phyloP scores from a whole-genome alignment of 495 filamentous ascomycete species.

The Aspergillus avenaceus region DNA sequence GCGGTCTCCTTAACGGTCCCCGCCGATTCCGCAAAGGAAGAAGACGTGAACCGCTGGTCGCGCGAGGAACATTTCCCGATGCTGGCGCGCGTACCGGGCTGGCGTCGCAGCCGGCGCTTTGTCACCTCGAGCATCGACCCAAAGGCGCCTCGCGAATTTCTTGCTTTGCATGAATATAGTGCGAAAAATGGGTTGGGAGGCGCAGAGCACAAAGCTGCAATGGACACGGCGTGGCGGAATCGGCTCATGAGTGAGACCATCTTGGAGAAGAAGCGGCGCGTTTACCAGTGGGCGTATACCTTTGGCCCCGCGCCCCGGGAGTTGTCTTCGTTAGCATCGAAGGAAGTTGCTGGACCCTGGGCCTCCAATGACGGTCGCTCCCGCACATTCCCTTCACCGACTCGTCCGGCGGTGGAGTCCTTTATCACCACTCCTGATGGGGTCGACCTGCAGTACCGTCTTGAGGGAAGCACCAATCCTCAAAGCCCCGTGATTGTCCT shows the following conservation, averaged over 20 bases:
- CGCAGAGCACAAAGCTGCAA: conserved; percentile 57
- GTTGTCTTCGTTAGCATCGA: conserved; percentile 41
- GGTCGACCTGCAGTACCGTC: conserved; percentile 61
- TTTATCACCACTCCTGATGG: conserved; percentile 65
- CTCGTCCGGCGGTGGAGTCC: conserved; percentile 55
- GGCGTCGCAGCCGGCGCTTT: conserved; percentile 65
- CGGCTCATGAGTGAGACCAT: conserved; percentile 55
- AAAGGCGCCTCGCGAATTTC: conserved; percentile 47
- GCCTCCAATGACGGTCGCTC: conserved; percentile 52
- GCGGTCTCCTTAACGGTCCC: conserved; percentile 56
- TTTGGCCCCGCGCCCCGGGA: conserved; percentile 73
- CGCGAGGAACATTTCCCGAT: conserved; percentile 66
- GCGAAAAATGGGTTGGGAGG: conserved; percentile 61
- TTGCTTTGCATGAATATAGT: conserved; percentile 68
- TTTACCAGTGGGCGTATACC: conserved; percentile 70
- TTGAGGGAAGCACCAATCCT: conserved; percentile 67
- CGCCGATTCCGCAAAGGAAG: conserved; percentile 47
- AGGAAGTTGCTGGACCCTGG: conserved; percentile 35
- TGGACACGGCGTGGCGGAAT: conserved; percentile 52
- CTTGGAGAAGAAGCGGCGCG: conserved; percentile 48
- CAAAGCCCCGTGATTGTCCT: conserved; percentile 66
- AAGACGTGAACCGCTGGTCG: conserved; percentile 63
- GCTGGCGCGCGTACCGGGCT: conserved; percentile 69
- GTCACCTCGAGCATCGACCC: conserved; percentile 52
- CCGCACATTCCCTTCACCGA: conserved; percentile 46